phyloP scores from a whole-genome alignment of 2,329 filamentous ascomycete species.

The Penicillium hordei region DNA sequence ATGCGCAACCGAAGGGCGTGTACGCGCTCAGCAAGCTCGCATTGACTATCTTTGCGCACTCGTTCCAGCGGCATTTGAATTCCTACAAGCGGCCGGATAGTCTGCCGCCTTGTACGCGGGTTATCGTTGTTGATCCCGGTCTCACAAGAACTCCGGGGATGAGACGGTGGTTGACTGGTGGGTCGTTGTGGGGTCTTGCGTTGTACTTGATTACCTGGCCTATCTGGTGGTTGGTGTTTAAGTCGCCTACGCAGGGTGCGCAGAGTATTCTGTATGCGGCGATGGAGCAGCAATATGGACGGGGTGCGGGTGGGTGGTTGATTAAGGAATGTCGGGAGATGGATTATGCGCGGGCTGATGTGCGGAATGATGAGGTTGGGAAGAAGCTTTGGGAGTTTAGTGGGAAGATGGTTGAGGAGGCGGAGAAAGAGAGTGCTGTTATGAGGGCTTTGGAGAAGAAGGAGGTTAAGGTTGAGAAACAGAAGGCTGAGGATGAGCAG shows the following conservation, averaged over 20 bases:
- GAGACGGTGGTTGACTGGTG: conserved; percentile 80
- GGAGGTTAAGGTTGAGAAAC: conserved; percentile 33
- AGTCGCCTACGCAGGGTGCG: conserved; percentile 77
- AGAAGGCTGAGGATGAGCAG: conserved; percentile 70
- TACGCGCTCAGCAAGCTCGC: conserved; percentile 70
- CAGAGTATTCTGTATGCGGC: conserved; percentile 83
- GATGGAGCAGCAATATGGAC: conserved; percentile 73
- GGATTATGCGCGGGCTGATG: conserved; percentile 68
- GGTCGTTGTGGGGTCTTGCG: conserved; percentile 75
- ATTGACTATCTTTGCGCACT: conserved; percentile 81
- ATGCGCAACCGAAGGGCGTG: conserved; percentile 38
- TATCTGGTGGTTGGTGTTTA: conserved; percentile 82
- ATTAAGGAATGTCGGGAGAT: conserved; percentile 88
- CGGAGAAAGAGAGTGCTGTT: conserved; percentile 75
- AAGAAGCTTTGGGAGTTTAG: conserved; percentile 89
- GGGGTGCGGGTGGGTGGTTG: conserved; percentile 65
- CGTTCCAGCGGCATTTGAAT: conserved; percentile 90
- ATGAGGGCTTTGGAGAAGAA: conserved; percentile 61
- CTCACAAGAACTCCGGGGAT: conserved; percentile 82
- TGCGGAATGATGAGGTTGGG: conserved; percentile 74
- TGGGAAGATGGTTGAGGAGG: conserved; percentile 75
- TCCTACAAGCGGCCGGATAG: conserved; percentile 81
- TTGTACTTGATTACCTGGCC: conserved; percentile 77
- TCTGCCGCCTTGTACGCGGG: conserved; percentile 75
- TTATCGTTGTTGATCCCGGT: conserved; percentile 85